Evolutionary conservation across 768 basidiomycete species (phyloP).

Genomic region (Paxillus involutus): DNA sequence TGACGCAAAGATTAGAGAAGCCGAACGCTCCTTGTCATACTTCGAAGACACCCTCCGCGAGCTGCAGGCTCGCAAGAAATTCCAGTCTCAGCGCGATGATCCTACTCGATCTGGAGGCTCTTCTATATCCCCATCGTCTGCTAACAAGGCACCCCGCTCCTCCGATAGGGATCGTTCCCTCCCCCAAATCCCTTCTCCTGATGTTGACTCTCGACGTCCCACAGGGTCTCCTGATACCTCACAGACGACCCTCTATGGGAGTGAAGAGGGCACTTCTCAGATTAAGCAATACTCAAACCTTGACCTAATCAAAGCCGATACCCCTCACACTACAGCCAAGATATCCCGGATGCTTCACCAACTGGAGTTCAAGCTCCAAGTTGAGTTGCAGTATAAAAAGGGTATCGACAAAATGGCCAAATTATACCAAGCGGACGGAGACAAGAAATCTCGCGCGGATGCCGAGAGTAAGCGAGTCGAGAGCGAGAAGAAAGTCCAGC

Average conservation of each 20-base stretch:
- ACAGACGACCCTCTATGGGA: constrained; percentile 36
- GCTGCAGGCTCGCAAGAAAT: constrained; percentile 74
- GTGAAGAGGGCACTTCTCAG: constrained; percentile 43
- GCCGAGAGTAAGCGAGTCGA: constrained; percentile 93
- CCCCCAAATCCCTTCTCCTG: constrained; percentile 53
- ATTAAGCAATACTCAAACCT: constrained; percentile 77
- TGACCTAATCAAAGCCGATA: constrained; percentile 97
- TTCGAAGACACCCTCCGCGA: constrained; percentile 85
- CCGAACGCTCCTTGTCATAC: constrained; percentile 80
- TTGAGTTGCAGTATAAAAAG: constrained; percentile 96
- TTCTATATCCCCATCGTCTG: constrained; percentile 23
- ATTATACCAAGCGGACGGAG: constrained; percentile 93
- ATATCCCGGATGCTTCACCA: constrained; percentile 98
- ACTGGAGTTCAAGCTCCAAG: constrained; percentile 98
- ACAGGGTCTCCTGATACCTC: constrained; percentile 41
- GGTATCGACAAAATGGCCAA: constrained; percentile 99
- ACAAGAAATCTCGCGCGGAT: constrained; percentile 92
- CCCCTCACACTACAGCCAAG: constrained; percentile 92
- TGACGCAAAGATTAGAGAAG: constrained; percentile 85
- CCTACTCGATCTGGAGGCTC: constrained; percentile 52
- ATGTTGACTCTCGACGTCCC: constrained; percentile 40
- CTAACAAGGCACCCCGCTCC: constrained; percentile 14
- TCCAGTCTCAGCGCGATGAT: constrained; percentile 56
- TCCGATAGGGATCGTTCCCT: constrained; percentile 34
- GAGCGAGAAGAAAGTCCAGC: constrained; percentile 94